phyloP scores from a whole-genome alignment of 257 asterid species.

The Jacaranda mimosifolia region DNA sequence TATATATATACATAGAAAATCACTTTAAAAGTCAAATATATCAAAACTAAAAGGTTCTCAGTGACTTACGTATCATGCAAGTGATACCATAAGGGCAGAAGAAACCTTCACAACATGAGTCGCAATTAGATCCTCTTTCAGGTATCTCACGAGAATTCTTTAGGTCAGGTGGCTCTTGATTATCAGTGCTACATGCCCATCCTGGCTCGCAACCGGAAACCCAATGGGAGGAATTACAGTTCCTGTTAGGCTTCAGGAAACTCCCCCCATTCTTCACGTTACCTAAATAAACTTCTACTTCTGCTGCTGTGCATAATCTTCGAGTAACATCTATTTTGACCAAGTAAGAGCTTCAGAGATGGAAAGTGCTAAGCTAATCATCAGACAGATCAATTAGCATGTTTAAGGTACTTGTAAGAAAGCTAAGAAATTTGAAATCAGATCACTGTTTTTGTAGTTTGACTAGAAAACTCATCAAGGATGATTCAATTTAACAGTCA shows the following conservation, averaged over 20 bases:
- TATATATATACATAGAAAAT: background rate
- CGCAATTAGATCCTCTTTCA: slow-evolving; percentile 68
- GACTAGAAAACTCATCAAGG: slow-evolving; percentile 10
- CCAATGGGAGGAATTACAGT: slow-evolving; percentile 84
- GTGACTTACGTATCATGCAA: slow-evolving; percentile 91
- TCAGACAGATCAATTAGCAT: background rate
- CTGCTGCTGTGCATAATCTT: slow-evolving; percentile 81
- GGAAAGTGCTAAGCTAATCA: slow-evolving; percentile 12
- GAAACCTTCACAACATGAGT: slow-evolving; percentile 87
- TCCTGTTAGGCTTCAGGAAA: slow-evolving; percentile 61
- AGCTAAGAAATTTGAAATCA: background rate
- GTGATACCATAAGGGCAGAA: slow-evolving; percentile 88
- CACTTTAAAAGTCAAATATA: background rate
- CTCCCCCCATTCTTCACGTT: slow-evolving; percentile 54
- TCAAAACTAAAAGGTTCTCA: slow-evolving; percentile 19
- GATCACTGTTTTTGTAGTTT: background rate
- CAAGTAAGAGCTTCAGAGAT: slow-evolving; percentile 23
- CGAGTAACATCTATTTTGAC: slow-evolving; percentile 58
- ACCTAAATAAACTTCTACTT: slow-evolving; percentile 62
- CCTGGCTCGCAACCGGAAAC: slow-evolving; percentile 87
- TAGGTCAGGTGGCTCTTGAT: slow-evolving; percentile 47
- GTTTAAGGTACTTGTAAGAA: background rate
- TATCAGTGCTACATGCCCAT: slow-evolving; percentile 78
- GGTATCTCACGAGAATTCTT: slow-evolving; percentile 55
- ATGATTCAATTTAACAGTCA: background rate